phyloP scores from a whole-genome alignment of 768 basidiomycete genomes.

The Dendrothele bispora region DNA sequence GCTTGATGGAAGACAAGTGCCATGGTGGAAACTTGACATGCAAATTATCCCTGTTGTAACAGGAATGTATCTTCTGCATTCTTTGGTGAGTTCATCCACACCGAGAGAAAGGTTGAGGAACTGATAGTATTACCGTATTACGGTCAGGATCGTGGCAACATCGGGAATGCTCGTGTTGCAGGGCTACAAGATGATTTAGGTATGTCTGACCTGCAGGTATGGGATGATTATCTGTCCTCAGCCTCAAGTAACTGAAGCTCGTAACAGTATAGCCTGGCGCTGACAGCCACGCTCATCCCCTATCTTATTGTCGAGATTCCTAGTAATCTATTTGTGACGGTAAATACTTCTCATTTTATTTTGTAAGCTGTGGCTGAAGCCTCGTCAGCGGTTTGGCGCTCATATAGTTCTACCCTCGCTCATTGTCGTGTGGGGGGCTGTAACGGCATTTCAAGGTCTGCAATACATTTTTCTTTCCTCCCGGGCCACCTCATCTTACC shows the following conservation, averaged over 20 bases:
- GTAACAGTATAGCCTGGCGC: slow-evolving; percentile 16
- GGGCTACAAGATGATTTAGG: slow-evolving; percentile 19
- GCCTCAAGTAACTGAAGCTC: too few relatives aligned
- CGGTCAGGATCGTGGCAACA: slow-evolving; percentile 17
- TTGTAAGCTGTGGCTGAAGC: slow-evolving; percentile 21
- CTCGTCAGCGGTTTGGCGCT: slow-evolving; percentile 34
- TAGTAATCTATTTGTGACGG: slow-evolving; percentile 39
- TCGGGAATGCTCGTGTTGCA: slow-evolving; percentile 22
- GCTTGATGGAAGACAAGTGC: too few relatives aligned
- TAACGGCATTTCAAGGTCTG: slow-evolving; percentile 40
- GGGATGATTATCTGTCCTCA: neutral
- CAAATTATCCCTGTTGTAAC: slow-evolving; percentile 2
- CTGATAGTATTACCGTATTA: neutral
- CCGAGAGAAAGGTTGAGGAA: neutral
- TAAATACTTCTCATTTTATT: slow-evolving; percentile 1
- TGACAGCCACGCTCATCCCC: slow-evolving; percentile 17
- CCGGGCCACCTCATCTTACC: too few relatives aligned
- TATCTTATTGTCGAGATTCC: slow-evolving; percentile 34
- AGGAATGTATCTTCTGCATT: slow-evolving; percentile 3
- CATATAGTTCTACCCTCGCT: slow-evolving; percentile 45
- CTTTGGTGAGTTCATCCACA: neutral
- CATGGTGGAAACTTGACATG: slow-evolving; percentile 4
- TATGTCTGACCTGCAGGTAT: slow-evolving; percentile 17
- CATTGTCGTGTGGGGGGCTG: slow-evolving; percentile 46
- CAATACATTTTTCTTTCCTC: neutral